Percentiles rank a stretch among this genome's conserved stretches.
Evolutionary conservation across 192 early-diverging fungal genomes (phyloP).

Genomic region (Coemansia sp.): DNA sequence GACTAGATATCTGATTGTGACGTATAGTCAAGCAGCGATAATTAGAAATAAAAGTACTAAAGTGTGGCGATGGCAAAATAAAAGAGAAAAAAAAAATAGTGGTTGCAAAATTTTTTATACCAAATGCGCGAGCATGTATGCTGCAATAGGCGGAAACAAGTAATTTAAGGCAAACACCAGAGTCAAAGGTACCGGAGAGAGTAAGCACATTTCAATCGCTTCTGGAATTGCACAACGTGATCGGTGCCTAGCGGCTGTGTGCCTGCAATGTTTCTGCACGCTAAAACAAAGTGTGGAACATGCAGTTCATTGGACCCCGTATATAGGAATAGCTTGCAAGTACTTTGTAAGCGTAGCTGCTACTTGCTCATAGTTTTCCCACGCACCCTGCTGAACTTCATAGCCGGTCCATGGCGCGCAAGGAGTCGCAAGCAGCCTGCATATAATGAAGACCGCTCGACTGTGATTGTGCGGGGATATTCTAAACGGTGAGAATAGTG

Average conservation of each 20-base stretch:
- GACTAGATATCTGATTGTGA: background rate
- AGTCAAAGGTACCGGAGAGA: background rate
- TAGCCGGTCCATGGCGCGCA: background rate
- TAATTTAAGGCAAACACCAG: background rate
- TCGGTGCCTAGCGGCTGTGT: background rate
- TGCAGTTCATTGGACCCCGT: background rate
- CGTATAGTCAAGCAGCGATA: background rate
- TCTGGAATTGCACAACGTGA: background rate
- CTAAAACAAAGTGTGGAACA: slow-evolving; percentile 9
- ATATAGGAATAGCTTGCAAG: background rate
- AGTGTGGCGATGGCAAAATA: background rate
- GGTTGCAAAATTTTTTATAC: background rate
- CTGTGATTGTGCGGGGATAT: background rate
- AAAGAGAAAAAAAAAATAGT: background rate
- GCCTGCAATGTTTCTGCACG: background rate
- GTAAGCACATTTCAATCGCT: background rate
- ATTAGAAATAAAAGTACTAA: background rate
- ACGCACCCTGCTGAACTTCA: background rate
- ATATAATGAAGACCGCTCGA: background rate
- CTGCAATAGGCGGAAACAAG: background rate
- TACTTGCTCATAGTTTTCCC: background rate
- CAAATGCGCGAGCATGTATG: background rate
- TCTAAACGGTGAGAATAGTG: slow-evolving; percentile 1
- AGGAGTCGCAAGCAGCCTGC: background rate
- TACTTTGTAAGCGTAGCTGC: background rate